These are phyloP conservation scores for Agapanthus africanus DNA, from an alignment of 106 monocot species.

Conservation along the genomic window DNA sequence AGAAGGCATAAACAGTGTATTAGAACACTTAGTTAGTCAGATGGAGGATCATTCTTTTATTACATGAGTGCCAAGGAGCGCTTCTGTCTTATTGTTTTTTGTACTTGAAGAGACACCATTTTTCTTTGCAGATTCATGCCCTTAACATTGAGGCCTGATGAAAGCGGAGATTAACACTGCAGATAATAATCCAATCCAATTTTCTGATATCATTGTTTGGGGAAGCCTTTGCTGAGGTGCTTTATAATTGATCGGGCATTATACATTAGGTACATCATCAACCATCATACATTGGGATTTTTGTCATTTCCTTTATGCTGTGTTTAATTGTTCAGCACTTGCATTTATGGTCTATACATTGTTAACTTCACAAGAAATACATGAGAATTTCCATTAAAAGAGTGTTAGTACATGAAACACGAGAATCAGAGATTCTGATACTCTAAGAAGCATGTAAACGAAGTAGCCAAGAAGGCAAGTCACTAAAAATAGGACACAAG, in stretches of 20 bases:
- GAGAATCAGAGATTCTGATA: too few relatives aligned
- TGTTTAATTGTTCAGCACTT: not conserved
- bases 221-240: not conserved
- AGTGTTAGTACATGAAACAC: not conserved
- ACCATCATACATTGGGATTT: not conserved
- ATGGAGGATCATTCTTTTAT: slow-evolving; percentile 24
- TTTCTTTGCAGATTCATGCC: slow-evolving; percentile 3
- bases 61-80: not conserved
- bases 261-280: slow-evolving; percentile 10
- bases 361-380: not conserved
- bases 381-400: not conserved
- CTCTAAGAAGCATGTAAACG: too few relatives aligned
- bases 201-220: slow-evolving; percentile 3
- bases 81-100: not conserved
- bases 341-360: not conserved
- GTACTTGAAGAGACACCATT: not conserved
- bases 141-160: not conserved
- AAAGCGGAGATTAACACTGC: not conserved
- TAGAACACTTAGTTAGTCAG: slow-evolving; percentile 17
- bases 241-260: not conserved
- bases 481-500: too few relatives aligned
- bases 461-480: too few relatives aligned
- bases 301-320: not conserved
- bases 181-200: slow-evolving; percentile 3
- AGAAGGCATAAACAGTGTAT: slow-evolving; percentile 8